Evolutionary conservation across 2,329 filamentous ascomycete species (phyloP), one percentile per base, ranked within the genome.

Genomic region (Talaromyces amestolkiae): DNA sequence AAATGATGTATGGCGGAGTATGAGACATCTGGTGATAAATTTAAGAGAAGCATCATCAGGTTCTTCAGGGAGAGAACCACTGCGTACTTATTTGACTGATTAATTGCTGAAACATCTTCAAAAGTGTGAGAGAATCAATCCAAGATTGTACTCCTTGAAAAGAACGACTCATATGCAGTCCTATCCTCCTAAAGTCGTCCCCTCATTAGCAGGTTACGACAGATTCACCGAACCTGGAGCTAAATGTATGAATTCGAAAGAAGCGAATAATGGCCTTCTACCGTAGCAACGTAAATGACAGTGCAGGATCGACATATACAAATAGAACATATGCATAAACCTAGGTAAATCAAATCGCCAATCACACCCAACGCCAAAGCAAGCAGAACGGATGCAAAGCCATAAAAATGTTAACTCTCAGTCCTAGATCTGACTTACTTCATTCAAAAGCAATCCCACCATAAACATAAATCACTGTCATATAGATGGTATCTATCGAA

Each of bases 331-430:
- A 54, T 56, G 53, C 33, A 56, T 37, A 39, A 56, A 56, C 33
- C 11, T n/a, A 11, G 22, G 43, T 56, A 37, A 22, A 22, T 56
- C 33, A 56, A 39, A 54, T 54, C 47, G 60, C 35, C 47, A 62
- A 62, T 37, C 43, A 62, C 47, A 51, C 60, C 22, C 10, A 62
- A 62, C 60, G 45, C 60, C 60, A 54, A 54, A 54, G 17, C 47
- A 56, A 56, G 53, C 33, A 9, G 1, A 37, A 39, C 19, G n/a
- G 33, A 24, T 39, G 15, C 2, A 39, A 17, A 22, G 19, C 15
- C 33, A 15, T 10, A 22, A 37, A 10, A 22, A 15, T 39, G 37
- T 15, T 13, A 9, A 9, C 1, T 17, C 31, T 37, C 6, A 35
- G 4, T 39, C 19, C 5, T 22, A 22, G 10, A n/a, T 3, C 17